Percentiles rank a stretch among this genome's conserved stretches.
Conservation (phyloP, 2,329 filamentous ascomycete species). For the Sporothrix euskadiensis region DNA sequence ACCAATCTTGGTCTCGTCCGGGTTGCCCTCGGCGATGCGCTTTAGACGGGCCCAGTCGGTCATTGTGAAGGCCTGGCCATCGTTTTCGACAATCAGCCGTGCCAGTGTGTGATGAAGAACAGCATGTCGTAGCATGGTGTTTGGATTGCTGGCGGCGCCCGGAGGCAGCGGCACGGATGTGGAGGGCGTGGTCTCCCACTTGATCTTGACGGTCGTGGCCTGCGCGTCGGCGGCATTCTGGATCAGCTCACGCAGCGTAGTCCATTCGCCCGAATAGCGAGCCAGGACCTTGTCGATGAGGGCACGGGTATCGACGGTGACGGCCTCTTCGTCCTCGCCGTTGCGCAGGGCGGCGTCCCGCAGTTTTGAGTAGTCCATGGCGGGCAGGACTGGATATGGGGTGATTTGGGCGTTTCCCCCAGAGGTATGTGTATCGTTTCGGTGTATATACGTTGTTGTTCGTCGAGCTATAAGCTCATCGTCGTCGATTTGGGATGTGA, state of each 20-base stretch:
- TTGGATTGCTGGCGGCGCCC: neutral
- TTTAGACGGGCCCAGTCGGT: conserved; percentile 94
- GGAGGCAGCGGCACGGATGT: conserved; percentile 69
- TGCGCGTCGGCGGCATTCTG: conserved; percentile 98
- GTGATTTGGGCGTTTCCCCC: neutral
- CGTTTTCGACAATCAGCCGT: conserved; percentile 87
- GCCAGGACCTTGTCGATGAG: conserved; percentile 97
- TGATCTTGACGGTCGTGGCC: conserved; percentile 84
- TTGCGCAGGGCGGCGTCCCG: conserved; percentile 84
- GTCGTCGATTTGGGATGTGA: neutral
- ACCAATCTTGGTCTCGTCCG: conserved; percentile 98
- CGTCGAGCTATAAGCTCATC: neutral
- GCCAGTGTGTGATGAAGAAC: conserved; percentile 83
- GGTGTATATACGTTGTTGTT: neutral
- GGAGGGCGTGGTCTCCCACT: conserved; percentile 88
- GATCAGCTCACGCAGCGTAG: conserved; percentile 83
- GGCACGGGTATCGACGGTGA: conserved; percentile 95
- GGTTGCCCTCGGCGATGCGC: conserved; percentile 97
- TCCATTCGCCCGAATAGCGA: conserved; percentile 95
- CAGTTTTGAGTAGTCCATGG: conserved; percentile 73
- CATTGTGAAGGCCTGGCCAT: conserved; percentile 81
- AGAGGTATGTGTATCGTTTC: neutral
- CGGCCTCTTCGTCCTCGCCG: conserved; percentile 90
- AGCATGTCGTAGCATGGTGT: conserved; percentile 70
- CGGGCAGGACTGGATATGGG: neutral